Evolutionary conservation across 2,329 filamentous ascomycete genomes (phyloP), one percentile per base, ranked within the genome.

Genomic region (Blastomyces emzantsi): DNA sequence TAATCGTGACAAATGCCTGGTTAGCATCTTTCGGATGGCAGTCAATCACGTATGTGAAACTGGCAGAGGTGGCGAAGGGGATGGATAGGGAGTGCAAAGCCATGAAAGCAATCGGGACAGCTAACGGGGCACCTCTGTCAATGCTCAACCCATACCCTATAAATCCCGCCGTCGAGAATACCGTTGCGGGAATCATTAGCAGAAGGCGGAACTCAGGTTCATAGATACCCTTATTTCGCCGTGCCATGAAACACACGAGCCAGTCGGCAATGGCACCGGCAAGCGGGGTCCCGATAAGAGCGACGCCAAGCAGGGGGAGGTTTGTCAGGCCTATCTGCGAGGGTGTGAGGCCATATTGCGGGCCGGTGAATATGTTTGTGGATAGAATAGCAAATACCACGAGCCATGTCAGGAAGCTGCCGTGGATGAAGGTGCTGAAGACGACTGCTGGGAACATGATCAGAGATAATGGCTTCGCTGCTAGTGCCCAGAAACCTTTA

Each of bases 1-100:
- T 77, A 69, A 78, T 77, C 0, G 74, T 77, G 7, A 77, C 76
- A 51, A 77, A 77, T 2, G 76, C 76, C 61, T 77, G 75, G 47
- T 76, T 76, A 1, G 75, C 75, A 64, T 77, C 75, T 11, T 65
- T 68, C 2, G 72, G 72, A 63, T 78, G 75, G 62, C 75, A 77
- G 63, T 78, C 76, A 64, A 78, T 76, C 0, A 78, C 74, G 64
- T 78, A 77, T 0, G 75, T 75, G 45, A 78, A 70, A 60, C 72
- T 73, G 2, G 75, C 73, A 4, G 73, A 73, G 0, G 72, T 73
- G 0, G 74, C 75, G 61, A 78, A 78, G 0, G 75, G 74, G 0
- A 77, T 72, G 0, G 72, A 74, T 2, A 76, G 63, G 0, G 74
- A 71, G 57, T 77, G 74, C 7, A 78, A 66, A 1, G 72, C 70